Percentiles rank a stretch among this genome's conserved stretches.
These are phyloP conservation scores for maize (Zea mays) DNA, from an alignment of 176 grass and related monocot species.

Conservation along the genomic window Zm-B73-REFERENCE-NAM-5.0 NC_050101.1:148976001-148976500, in stretches of 20 bases:
- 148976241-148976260: constrained; percentile 20
- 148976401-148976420: constrained; percentile 34
- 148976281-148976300: constrained; percentile 27
- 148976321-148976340: constrained; percentile 27
- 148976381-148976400: constrained; percentile 45
- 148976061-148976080: not conserved
- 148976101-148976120: not conserved
- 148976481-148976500: constrained; percentile 45
- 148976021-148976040: not conserved
- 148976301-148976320: constrained; percentile 29
- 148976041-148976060: not conserved
- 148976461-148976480: constrained; percentile 14
- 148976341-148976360: constrained; percentile 21
- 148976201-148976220: constrained; percentile 20
- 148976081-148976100: not conserved
- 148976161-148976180: not conserved
- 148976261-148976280: constrained; percentile 31
- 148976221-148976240: constrained; percentile 28
- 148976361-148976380: constrained; percentile 39
- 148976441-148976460: constrained; percentile 2
- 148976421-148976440: constrained; percentile 31
- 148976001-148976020: too few species aligned
- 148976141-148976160: not conserved
- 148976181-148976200: constrained; percentile 20
- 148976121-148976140: not conserved